Evolutionary conservation across 768 basidiomycete genomes (phyloP), one percentile per base, ranked within the genome.

Genomic region (Lentinula aciculospora): DNA sequence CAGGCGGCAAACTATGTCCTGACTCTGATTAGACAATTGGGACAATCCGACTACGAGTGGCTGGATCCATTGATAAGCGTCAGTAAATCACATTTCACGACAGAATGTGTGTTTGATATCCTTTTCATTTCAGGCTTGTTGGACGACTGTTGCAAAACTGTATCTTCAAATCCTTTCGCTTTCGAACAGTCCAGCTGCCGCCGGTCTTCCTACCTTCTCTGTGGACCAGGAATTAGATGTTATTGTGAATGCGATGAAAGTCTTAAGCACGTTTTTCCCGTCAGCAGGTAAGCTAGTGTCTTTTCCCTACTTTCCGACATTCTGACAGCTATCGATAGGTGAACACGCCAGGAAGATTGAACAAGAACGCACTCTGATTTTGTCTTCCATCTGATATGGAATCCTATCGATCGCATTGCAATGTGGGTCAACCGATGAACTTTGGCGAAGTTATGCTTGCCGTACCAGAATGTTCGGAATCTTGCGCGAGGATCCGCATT

Each of bases 31-130:
- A 73, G 74, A 25, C 73, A 79, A 39, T 71, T 84, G 19, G 67
- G 64, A 49, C 79, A 80, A 28, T 71, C 67, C 5, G 83, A 84
- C 62, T 84, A 81, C 64, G 72, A 74, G 56, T 77, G 73, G 59
- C 66, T 84, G 17, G 81, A 84, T 68, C 82, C 83, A 4, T 75
- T 80, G 39, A 68, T 82, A 21, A 73, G 76, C 37, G 83, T 83
- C 62, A 63, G 81, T 77, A 36, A 31, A 29, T 39, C n/a, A 63
- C 64, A 49, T 34, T 21, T 50, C 17, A 28, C 17, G 3, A 7
- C 3, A 3, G 12, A 19, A 21, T 15, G 32, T 56, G 19, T 32
- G n/a, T 21, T 39, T 60, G 39, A 51, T 42, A 36, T n/a, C 55
- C 53, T 23, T 60, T 45, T 45, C 21, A 15, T 27, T 51, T 9